Conservation (phyloP, 345 rosid species). For the Corchorus capsularis region DNA sequence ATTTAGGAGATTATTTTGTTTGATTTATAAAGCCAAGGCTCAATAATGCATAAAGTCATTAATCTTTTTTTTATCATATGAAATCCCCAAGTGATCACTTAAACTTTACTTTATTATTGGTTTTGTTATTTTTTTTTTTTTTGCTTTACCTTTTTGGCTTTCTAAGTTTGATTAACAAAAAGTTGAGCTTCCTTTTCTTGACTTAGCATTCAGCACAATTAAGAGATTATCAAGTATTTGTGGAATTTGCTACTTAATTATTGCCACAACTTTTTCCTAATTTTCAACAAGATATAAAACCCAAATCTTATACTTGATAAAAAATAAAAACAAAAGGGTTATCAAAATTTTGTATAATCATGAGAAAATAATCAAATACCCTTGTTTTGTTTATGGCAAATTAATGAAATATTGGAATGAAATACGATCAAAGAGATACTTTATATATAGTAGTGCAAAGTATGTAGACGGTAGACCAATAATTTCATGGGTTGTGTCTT, state of each 20-base stretch:
- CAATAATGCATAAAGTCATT: slow-evolving; percentile 17
- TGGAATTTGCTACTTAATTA: not conserved
- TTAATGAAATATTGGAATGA: not conserved
- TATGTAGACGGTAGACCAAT: not conserved
- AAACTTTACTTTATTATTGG: not conserved
- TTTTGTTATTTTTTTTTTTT: not conserved
- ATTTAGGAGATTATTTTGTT: too few relatives aligned
- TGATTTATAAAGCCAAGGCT: too few relatives aligned
- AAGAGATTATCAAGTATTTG: not conserved
- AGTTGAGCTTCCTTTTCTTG: not conserved
- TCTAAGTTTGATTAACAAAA: slow-evolving; percentile 8
- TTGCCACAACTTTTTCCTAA: not conserved
- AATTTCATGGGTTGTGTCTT: not conserved
- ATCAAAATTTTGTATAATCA: not conserved
- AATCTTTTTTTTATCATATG: slow-evolving; percentile 5
- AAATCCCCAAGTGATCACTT: not conserved
- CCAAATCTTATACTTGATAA: not conserved
- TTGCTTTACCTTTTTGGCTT: slow-evolving; percentile 7
- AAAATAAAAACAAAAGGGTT: too few relatives aligned
- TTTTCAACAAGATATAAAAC: not conserved
- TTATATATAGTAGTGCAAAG: not conserved
- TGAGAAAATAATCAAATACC: too few relatives aligned
- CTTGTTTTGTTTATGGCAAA: not conserved
- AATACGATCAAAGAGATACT: not conserved
- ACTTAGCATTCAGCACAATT: not conserved